Conservation (phyloP, 768 basidiomycete species). For the Rhizopogon sp. region DNA sequence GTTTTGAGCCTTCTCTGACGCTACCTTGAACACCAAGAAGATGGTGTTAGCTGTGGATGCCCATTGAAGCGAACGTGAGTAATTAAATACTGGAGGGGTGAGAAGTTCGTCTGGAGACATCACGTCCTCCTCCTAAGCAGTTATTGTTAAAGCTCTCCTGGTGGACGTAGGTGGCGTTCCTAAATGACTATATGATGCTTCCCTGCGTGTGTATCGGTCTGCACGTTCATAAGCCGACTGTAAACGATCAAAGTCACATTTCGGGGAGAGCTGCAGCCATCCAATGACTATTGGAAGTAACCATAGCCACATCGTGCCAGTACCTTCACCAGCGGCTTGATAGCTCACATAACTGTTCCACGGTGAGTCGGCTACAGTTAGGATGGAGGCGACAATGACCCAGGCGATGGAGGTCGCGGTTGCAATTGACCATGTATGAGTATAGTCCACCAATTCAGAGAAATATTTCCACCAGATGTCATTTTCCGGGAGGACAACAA, state of each 20-base stretch:
- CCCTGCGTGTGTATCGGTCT: conserved; percentile 14
- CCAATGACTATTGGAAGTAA: conserved; percentile 28
- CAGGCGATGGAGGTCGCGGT: conserved; percentile 29
- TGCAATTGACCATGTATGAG: conserved; percentile 30
- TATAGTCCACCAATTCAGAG: conserved; percentile 23
- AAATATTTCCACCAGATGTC: conserved; percentile 32
- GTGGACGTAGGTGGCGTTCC: too few relatives aligned
- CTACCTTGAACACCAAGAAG: neutral
- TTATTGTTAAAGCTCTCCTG: neutral
- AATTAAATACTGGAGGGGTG: neutral
- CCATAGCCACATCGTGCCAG: conserved; percentile 32
- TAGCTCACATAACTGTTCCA: neutral
- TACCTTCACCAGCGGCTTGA: neutral
- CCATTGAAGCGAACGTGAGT: neutral
- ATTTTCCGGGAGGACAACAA: conserved; percentile 32
- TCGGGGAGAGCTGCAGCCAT: conserved; percentile 30
- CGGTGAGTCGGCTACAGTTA: conserved; percentile 1
- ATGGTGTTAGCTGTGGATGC: too few relatives aligned
- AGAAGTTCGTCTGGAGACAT: neutral
- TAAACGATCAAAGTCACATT: conserved; percentile 25
- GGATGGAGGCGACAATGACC: conserved; percentile 23
- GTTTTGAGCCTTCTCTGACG: conserved; percentile 6
- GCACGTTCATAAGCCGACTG: conserved; percentile 20
- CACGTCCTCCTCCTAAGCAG: neutral
- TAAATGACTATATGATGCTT: conserved; percentile 2